Evolutionary conservation across 1,284 basidiomycete genomes (phyloP), one percentile per base, ranked within the genome.

Genomic region (Flammula alnicola): DNA sequence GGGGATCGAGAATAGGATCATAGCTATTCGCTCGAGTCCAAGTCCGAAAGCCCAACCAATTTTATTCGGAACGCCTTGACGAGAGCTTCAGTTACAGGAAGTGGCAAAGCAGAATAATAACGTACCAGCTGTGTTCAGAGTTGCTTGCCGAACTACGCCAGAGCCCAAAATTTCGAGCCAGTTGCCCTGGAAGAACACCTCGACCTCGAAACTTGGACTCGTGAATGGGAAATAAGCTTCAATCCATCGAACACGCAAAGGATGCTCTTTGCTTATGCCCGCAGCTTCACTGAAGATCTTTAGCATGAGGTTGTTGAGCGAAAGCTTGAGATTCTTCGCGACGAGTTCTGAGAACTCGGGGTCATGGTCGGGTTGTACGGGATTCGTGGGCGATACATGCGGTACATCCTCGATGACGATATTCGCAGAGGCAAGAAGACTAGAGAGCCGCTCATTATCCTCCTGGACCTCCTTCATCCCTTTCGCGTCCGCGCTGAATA

Each of bases 201-300:
- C 97, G 33, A 99, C 95, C 67, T 99, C 97, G 65, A 92, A 99
- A 65, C 93, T 96, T 5, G 97, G 97, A 50, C 86, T 90, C 49
- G 97, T 99, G 78, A 97, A 99, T 0, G 97, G 97, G 74, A 99
- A 99, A 64, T 91, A 93, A 2, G 97, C 94, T 61, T 98, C 91
- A 57, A 99, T 98, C 97, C 97, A 99, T 16, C 97, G 78, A 22
- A 99, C 89, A 50, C 83, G 78, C 49, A 99, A 72, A 19, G 96
- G 95, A 32, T 83, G 76, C 36, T 73, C 69, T 37, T 73, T 74
- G 19, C 70, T 75, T 43, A 72, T 74, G 44, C 79, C 73, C 16
- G 74, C 69, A 23, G 68, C 72, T 10, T 71, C 77, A 3, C 88
- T 88, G 65, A 99, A 99, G 25, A 99, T 75, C 42, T 81, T 79